Base-by-base conservation (phyloP, 2,329 filamentous ascomycete species). In the Trichoderma brevicompactum region DNA sequence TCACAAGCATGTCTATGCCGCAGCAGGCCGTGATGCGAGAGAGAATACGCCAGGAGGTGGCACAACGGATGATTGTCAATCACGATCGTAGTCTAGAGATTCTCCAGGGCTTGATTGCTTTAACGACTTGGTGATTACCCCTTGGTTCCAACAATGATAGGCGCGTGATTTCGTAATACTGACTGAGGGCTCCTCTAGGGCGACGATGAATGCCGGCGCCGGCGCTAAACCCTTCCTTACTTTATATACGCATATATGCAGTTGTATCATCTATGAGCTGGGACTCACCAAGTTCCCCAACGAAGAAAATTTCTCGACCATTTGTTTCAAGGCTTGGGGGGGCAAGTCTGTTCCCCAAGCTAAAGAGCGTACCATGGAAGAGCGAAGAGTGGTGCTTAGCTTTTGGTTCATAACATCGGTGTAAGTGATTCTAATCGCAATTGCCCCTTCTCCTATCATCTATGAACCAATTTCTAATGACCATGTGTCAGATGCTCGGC, bases 31-130 rank as follows among this genome's bases (percentile, higher is more conserved):
- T 73, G 1, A 70, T 83, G 41, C 75, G 76, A 41, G 78, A 78
- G 2, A 77, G 75, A 17, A 74, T 82, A 6, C 80, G 80, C 48
- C 75, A 79, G 50, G 76, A 81, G 32, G 60, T 85, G 13, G 78
- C 81, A 0, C 75, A 79, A n/a, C 79, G 78, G 64, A 73, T 85
- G 32, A 69, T 86, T 7, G 65, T 84, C 12, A 77, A 82, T 9
- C 74, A 78, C n/a, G 82, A 85, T 64, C 79, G 80, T 58, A 80
- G 72, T 54, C 74, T 86, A 44, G 85, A 87, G 67, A 68, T 87
- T 10, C 73, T 88, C 2, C 75, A 83, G 10, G 84, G 84, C 0
- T 65, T 86, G 3, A 70, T 88, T 15, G 76, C 68, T 59, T 81
- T 75, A 61, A 74, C 80, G 23, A 74, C 76, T 38, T 87, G 84